Conservation (phyloP, 768 basidiomycete genomes). For the Tulasnella sp. region DNA sequence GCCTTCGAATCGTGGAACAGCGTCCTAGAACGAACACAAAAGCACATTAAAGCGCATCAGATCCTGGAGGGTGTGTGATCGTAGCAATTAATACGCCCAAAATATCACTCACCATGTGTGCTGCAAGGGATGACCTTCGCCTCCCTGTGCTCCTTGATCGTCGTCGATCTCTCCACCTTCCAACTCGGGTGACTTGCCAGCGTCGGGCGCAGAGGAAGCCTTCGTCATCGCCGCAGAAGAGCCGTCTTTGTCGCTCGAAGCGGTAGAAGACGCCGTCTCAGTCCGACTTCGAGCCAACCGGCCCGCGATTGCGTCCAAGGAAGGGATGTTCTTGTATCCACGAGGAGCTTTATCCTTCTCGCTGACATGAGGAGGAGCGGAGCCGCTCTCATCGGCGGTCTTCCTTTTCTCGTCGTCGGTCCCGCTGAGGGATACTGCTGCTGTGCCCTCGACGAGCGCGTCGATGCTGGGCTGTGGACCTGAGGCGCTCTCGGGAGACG, state of each 20-base stretch:
- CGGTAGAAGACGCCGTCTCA: conserved; percentile 31
- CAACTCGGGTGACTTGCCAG: background rate
- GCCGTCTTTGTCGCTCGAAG: conserved; percentile 3
- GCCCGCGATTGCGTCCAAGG: conserved; percentile 76
- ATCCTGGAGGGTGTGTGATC: background rate
- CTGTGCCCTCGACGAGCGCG: background rate
- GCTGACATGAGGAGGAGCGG: conserved; percentile 12
- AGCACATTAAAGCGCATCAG: background rate
- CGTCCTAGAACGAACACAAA: conserved; percentile 47
- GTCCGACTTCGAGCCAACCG: conserved; percentile 60
- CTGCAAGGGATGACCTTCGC: conserved; percentile 60
- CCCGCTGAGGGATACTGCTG: background rate
- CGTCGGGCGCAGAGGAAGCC: conserved; percentile 44
- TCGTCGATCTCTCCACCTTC: conserved; percentile 41
- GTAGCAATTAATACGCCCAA: background rate
- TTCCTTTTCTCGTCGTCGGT: background rate
- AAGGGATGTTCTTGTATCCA: conserved; percentile 87
- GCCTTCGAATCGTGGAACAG: conserved; percentile 84
- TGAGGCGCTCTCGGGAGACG: conserved; percentile 53
- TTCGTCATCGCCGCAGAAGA: background rate
- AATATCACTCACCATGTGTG: conserved; percentile 59
- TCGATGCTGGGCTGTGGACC: conserved; percentile 31
- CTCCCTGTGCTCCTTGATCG: conserved; percentile 7
- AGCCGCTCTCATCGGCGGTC: background rate
- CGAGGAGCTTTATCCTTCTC: conserved; percentile 37